Percentiles rank a stretch among this genome's conserved stretches.
phyloP scores from a whole-genome alignment of 805 yeast species.

The Cyberlindnera saturnus region DNA sequence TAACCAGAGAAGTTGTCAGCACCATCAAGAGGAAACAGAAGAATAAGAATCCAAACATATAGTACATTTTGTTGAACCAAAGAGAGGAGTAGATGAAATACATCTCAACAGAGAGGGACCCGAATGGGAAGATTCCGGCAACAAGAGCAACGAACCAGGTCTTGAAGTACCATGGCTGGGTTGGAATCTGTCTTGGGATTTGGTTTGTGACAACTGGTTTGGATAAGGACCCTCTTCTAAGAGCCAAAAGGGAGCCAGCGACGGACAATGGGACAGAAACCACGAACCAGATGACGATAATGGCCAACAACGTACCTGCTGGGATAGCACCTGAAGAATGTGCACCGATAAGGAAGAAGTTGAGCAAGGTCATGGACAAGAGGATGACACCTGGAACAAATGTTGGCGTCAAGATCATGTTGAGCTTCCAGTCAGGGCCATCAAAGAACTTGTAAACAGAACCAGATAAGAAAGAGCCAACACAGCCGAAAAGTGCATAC shows the following conservation, averaged over 20 bases:
- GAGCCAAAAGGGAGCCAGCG: slow-evolving; percentile 75
- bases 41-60: slow-evolving; percentile 96
- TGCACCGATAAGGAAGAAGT: slow-evolving; percentile 72
- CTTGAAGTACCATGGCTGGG: slow-evolving; percentile 78
- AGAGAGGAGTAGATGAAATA: slow-evolving; percentile 85
- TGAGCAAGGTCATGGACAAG: slow-evolving; percentile 56
- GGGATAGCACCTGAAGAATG: slow-evolving; percentile 95
- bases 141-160: slow-evolving; percentile 60
- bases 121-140: slow-evolving; percentile 92
- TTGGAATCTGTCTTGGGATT: slow-evolving; percentile 93
- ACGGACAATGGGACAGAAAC: slow-evolving; percentile 81
- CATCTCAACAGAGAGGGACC: slow-evolving; percentile 91
- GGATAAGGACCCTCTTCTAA: slow-evolving; percentile 48
- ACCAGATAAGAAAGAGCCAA: slow-evolving; percentile 87
- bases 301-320: slow-evolving; percentile 77
- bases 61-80: slow-evolving; percentile 91
- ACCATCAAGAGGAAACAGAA: slow-evolving; percentile 82
- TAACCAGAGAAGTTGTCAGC: slow-evolving; percentile 72
- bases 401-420: slow-evolving; percentile 75
- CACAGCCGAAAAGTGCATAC: slow-evolving; percentile 72
- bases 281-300: slow-evolving; percentile 77
- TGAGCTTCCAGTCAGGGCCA: slow-evolving; percentile 86
- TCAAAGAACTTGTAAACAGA: slow-evolving; percentile 82
- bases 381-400: slow-evolving; percentile 81
- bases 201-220: slow-evolving; percentile 90